These are phyloP conservation scores for Eucalyptus viminalis DNA, from an alignment of 345 rosid species.

Conservation along the genomic window DNA sequence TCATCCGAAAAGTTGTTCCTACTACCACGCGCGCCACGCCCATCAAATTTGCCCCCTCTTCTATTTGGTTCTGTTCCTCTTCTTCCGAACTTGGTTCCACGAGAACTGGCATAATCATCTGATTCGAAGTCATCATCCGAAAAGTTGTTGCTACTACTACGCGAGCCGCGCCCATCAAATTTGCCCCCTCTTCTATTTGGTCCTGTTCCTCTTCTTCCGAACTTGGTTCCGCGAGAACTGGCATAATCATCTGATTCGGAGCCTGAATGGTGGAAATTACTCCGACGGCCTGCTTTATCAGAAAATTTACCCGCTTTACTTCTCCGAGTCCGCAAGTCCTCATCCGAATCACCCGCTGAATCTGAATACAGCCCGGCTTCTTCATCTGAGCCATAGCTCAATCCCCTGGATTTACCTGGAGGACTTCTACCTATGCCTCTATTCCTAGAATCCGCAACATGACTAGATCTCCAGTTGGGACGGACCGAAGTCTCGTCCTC, in stretches of 20 bases:
- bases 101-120: not conserved
- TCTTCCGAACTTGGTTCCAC: slow-evolving; percentile 8
- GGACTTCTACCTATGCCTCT: slow-evolving; percentile 13
- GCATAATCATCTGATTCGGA: not conserved
- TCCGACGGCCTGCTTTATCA: slow-evolving; percentile 13
- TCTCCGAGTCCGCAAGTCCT: slow-evolving; percentile 8
- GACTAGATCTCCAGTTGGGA: slow-evolving; percentile 74
- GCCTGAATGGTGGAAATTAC: slow-evolving; percentile 30
- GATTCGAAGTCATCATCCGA: not conserved
- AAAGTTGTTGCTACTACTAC: not conserved
- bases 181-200: not conserved
- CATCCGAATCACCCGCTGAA: slow-evolving; percentile 13
- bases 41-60: not conserved
- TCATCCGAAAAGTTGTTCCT: not conserved
- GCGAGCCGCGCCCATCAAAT: not conserved
- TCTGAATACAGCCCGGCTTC: slow-evolving; percentile 50
- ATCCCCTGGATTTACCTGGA: slow-evolving; percentile 19
- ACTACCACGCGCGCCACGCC: not conserved
- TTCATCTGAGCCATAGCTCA: slow-evolving; percentile 66
- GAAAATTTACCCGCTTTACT: slow-evolving; percentile 8
- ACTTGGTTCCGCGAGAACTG: slow-evolving; percentile 1
- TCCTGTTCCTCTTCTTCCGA: slow-evolving; percentile 8
- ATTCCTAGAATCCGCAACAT: slow-evolving; percentile 32
- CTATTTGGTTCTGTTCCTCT: slow-evolving; percentile 2
- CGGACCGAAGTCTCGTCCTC: slow-evolving; percentile 44